These are phyloP conservation scores for Geum urbanum DNA, from an alignment of 306 rosid species.

Conservation along the genomic window DNA sequence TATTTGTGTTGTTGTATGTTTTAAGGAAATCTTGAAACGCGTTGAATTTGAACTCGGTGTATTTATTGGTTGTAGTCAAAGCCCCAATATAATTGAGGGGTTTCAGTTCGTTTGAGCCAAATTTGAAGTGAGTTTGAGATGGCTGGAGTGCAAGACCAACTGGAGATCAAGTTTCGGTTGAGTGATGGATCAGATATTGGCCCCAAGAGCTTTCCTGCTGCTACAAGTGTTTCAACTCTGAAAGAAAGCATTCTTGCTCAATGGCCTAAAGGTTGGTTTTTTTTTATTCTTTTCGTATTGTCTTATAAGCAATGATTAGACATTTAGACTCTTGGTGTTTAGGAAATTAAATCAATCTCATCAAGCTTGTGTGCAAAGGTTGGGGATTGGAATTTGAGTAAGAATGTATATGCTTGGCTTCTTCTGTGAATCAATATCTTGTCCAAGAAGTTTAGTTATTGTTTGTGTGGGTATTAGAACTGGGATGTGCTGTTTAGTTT, in stretches of 20 bases:
- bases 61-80: background rate
- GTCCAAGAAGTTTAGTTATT: background rate
- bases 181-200: slow-evolving; percentile 90
- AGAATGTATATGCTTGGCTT: background rate
- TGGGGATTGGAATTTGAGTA: background rate
- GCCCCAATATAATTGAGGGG: slow-evolving; percentile 6
- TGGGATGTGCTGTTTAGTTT: background rate
- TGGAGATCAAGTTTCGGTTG: slow-evolving; percentile 79
- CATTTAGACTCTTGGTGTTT: background rate
- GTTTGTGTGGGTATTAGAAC: background rate
- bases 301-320: background rate
- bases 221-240: slow-evolving; percentile 65
- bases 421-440: background rate
- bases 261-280: slow-evolving; percentile 81
- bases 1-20: background rate
- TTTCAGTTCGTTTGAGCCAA: slow-evolving; percentile 15
- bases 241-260: slow-evolving; percentile 79
- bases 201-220: slow-evolving; percentile 69
- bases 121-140: slow-evolving; percentile 34
- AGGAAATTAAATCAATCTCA: background rate
- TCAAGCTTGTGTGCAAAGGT: background rate
- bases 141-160: slow-evolving; percentile 70
- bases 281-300: background rate
- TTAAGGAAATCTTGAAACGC: background rate
- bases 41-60: slow-evolving; percentile 13